Evolutionary conservation across 768 basidiomycete genomes (phyloP), one percentile per base, ranked within the genome.

Genomic region (Crucibulum laeve): DNA sequence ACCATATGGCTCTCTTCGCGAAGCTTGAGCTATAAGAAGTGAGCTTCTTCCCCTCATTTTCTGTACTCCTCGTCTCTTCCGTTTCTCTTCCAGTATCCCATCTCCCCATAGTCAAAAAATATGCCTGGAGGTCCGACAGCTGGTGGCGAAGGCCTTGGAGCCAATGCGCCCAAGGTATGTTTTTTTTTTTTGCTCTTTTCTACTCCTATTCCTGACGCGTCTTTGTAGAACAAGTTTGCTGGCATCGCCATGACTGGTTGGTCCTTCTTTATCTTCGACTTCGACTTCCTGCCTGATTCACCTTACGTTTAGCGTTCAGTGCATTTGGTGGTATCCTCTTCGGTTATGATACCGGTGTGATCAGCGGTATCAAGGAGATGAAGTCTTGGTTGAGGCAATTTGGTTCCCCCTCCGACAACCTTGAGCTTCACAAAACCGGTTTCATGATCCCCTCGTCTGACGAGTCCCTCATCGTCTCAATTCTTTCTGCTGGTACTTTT

Each of bases 401-500:
- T 47, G 79, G 74, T 13, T 18, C 8, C 35, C 13, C 18, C 8
- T 19, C 11, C 8, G 35, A 10, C 11, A 19, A 8, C n/a, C n/a
- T 49, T 26, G 55, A 59, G 17, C 22, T 48, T 52, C 58, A 40
- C 43, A 54, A 10, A 57, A 57, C 35, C 42, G 51, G 4, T 34
- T 41, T 37, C 8, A 45, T 52, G 15, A 36, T 36, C 18, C 53
- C 52, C 34, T 65, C 73, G 8, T 83, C 68, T 64, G 63, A 62
- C 33, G 64, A 70, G 36, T 68, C 65, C 34, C 58, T 73, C 26
- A 62, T 71, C 21, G 66, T 36, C 11, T 81, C 79, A 25, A 84
- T 88, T 56, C 78, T 90, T 19, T 91, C 88, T 5, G 87, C 85
- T 11, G 90, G 89, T 43, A 91, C 88, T 21, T 89, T 91, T 74